Evolutionary conservation across 1,284 basidiomycete species (phyloP).

Genomic region (Exsudoporus floridanus): DNA sequence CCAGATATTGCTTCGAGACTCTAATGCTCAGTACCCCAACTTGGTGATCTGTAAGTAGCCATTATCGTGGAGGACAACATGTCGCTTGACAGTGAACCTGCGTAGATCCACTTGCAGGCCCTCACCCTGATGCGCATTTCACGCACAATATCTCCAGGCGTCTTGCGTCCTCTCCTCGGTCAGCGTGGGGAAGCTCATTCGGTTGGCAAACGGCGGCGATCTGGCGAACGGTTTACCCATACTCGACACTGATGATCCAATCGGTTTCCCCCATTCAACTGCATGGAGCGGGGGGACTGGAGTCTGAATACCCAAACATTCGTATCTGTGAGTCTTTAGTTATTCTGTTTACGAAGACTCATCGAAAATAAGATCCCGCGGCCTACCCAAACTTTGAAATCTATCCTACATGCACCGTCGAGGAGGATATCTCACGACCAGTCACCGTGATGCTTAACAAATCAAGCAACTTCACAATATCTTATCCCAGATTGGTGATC

Average conservation of each 20-base stretch:
- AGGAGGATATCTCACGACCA: conserved; percentile 3
- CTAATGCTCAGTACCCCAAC: conserved; percentile 34
- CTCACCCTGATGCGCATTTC: conserved; percentile 43
- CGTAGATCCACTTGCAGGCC: conserved; percentile 42
- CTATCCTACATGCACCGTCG: conserved; percentile 22
- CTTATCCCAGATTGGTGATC: conserved; percentile 24
- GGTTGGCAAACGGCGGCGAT: conserved; percentile 20
- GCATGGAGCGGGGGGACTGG: conserved; percentile 11
- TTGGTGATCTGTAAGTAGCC: conserved; percentile 38
- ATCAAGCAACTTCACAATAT: neutral
- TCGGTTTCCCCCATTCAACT: conserved; percentile 10
- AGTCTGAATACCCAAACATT: conserved; percentile 20
- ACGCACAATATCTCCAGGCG: neutral
- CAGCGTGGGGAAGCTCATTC: conserved; percentile 20
- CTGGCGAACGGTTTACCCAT: conserved; percentile 23
- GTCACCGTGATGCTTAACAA: neutral
- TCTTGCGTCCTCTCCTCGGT: neutral
- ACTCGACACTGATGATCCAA: conserved; percentile 2
- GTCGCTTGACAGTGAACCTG: conserved; percentile 3
- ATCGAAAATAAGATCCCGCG: conserved; percentile 27
- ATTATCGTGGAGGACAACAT: neutral
- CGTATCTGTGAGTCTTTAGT: conserved; percentile 25
- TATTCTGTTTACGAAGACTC: neutral
- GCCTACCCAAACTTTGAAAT: conserved; percentile 32
- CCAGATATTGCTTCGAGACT: conserved; percentile 4